A percentile compares a stretch with the other conserved stretches of the same genome.
Conservation (phyloP, 257 asterid species). For the Rhazya stricta region DNA sequence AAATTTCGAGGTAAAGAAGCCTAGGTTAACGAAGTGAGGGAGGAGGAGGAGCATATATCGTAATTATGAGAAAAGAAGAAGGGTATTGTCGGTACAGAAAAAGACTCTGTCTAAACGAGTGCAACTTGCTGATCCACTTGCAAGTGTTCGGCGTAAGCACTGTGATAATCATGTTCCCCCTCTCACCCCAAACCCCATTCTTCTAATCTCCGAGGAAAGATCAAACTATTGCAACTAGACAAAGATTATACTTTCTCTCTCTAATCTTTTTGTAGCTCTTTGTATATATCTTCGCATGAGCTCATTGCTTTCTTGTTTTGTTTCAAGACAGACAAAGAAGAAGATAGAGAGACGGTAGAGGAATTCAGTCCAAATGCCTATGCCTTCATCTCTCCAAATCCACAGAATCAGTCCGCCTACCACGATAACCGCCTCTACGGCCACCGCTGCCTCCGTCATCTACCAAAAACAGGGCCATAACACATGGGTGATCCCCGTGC, state of each 20-base stretch:
- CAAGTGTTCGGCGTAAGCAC: constrained; percentile 32
- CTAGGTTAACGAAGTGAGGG: background rate
- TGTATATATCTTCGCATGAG: background rate
- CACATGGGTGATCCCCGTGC: constrained; percentile 34
- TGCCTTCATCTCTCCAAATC: constrained; percentile 64
- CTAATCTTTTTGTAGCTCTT: background rate
- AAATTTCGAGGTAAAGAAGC: constrained; percentile 13
- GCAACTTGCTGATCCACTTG: constrained; percentile 77
- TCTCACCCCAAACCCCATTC: background rate
- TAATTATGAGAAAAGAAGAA: constrained; percentile 20
- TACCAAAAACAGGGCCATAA: constrained; percentile 31
- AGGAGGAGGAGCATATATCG: constrained; percentile 31
- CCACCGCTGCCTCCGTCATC: constrained; percentile 7
- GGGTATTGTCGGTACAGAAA: constrained; percentile 19
- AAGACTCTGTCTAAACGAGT: constrained; percentile 32
- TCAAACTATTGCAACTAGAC: constrained; percentile 35
- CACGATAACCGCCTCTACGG: constrained; percentile 12
- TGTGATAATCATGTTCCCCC: constrained; percentile 9
- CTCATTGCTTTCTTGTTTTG: background rate
- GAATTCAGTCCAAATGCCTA: constrained; percentile 11
- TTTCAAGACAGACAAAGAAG: background rate
- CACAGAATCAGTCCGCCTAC: constrained; percentile 38
- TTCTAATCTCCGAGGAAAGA: constrained; percentile 19
- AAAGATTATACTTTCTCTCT: constrained; percentile 13
- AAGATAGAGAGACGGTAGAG: background rate